Conservation (phyloP, 1,284 basidiomycete species). For the Malassezia globosa region DNA sequence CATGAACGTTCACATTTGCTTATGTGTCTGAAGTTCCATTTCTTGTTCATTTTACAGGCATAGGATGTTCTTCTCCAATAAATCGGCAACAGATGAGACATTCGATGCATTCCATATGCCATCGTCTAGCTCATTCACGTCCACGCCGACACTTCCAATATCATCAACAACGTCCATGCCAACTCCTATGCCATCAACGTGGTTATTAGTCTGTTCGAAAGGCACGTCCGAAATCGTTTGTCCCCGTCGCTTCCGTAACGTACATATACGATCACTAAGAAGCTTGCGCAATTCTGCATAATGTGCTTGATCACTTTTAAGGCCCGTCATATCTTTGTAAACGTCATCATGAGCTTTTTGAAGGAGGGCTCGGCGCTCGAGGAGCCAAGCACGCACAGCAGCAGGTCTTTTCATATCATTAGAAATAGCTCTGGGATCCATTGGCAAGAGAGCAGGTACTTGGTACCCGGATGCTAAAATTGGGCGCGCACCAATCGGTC, state of each 20-base stretch:
- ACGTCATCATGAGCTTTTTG: conserved; percentile 6
- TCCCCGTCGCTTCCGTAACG: not conserved
- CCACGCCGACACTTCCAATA: too few relatives aligned
- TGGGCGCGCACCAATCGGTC: too few relatives aligned
- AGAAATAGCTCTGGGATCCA: conserved; percentile 1
- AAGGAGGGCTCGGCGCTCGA: conserved; percentile 13
- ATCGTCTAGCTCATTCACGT: conserved; percentile 2
- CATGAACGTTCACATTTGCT: too few relatives aligned
- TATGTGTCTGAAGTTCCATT: too few relatives aligned
- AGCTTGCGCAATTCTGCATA: not conserved
- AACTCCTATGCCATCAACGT: too few relatives aligned
- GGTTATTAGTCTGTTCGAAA: too few relatives aligned
- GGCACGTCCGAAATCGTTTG: not conserved
- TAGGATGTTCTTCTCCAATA: conserved; percentile 12
- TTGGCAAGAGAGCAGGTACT: not conserved
- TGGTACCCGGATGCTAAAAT: too few relatives aligned
- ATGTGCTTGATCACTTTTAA: not conserved
- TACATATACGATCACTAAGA: not conserved
- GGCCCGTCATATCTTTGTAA: not conserved
- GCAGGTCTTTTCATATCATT: not conserved
- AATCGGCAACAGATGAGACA: conserved; percentile 5
- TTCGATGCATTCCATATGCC: not conserved
- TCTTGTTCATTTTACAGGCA: too few relatives aligned
- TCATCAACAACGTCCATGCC: not conserved
- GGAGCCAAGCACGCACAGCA: conserved; percentile 8